These are phyloP conservation scores for Phoma sp. DNA, from an alignment of 2,329 filamentous ascomycete species.

Conservation along the genomic window DNA sequence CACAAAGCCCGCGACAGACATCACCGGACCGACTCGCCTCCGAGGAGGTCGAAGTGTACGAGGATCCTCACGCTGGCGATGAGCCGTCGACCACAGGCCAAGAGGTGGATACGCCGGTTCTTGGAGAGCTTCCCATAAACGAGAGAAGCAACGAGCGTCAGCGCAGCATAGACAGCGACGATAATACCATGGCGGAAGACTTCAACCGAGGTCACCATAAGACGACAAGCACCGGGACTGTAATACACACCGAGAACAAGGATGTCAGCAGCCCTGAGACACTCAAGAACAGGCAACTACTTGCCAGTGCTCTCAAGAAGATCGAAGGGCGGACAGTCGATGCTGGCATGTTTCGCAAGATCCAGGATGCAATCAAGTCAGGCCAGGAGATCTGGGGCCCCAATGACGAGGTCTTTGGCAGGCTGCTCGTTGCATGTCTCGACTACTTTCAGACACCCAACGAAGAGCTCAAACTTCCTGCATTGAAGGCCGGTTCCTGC, in stretches of 20 bases:
- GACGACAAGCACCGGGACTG: conserved; percentile 46
- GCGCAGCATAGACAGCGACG: conserved; percentile 37
- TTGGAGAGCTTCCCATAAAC: conserved; percentile 59
- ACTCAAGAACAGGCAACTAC: conserved; percentile 60
- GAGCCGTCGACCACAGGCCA: conserved; percentile 32
- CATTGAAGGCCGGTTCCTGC: conserved; percentile 72
- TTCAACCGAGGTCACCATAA: conserved; percentile 43
- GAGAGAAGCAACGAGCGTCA: conserved; percentile 50
- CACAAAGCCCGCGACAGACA: conserved; percentile 38
- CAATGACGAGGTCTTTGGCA: conserved; percentile 72
- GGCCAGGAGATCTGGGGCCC: conserved; percentile 66
- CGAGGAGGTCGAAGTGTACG: conserved; percentile 59
- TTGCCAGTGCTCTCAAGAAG: conserved; percentile 76
- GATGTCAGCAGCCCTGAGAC: conserved; percentile 48
- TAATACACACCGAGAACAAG: conserved; percentile 39
- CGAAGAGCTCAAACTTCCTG: conserved; percentile 53
- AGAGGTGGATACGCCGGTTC: conserved; percentile 51
- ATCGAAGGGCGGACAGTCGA: conserved; percentile 75
- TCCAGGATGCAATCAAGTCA: conserved; percentile 76
- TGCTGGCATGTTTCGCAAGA: conserved; percentile 78
- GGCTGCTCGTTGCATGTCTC: conserved; percentile 71
- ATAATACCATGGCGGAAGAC: conserved; percentile 39
- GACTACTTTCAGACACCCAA: conserved; percentile 70
- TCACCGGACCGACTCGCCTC: conserved; percentile 44
- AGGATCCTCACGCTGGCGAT: conserved; percentile 57